These are phyloP conservation scores for Corylus avellana DNA, from an alignment of 306 rosid genomes.

Conservation along the genomic window DNA sequence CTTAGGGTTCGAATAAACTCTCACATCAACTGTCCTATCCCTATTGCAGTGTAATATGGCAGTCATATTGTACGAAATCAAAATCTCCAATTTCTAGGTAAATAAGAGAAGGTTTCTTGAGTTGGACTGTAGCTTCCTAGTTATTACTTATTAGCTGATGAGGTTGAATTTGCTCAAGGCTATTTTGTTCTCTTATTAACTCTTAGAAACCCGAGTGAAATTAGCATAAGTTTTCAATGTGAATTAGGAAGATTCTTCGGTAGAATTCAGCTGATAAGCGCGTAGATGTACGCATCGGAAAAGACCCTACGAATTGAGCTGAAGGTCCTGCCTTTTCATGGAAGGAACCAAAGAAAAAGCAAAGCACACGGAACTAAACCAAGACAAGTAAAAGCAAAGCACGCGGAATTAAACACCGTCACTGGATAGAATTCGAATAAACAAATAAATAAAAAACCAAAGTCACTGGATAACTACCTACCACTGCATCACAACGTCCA, in stretches of 20 bases:
- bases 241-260: neutral
- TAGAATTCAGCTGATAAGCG: neutral
- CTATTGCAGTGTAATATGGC: too few relatives aligned
- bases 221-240: neutral
- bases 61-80: too few relatives aligned
- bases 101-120: too few relatives aligned
- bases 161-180: too few relatives aligned
- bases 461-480: neutral
- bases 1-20: too few relatives aligned
- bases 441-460: too few relatives aligned
- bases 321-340: constrained; percentile 15
- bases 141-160: too few relatives aligned
- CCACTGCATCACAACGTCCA: constrained; percentile 9
- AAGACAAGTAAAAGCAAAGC: neutral
- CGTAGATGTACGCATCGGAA: constrained; percentile 17
- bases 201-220: constrained; percentile 10
- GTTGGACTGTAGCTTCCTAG: too few relatives aligned
- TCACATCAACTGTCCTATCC: too few relatives aligned
- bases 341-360: neutral
- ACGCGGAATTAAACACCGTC: too few relatives aligned
- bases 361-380: neutral
- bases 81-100: too few relatives aligned
- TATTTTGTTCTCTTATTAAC: neutral
- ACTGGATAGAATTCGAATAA: too few relatives aligned
- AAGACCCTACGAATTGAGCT: neutral